Conservation (phyloP, 1,139 yeast species). For the Pneumocystis jirovecii region DNA sequence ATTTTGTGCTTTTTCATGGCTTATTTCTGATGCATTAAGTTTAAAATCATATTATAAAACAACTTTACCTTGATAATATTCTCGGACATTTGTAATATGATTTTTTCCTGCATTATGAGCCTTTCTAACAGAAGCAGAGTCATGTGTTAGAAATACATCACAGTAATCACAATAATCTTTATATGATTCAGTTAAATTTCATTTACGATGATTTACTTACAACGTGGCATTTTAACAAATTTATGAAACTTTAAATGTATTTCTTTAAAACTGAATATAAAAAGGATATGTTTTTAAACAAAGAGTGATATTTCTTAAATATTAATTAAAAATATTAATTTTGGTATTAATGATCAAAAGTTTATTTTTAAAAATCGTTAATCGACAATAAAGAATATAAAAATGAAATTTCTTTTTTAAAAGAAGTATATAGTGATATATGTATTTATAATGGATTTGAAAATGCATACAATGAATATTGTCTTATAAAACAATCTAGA, state of each 20-base stretch:
- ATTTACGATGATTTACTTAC: conserved; percentile 2
- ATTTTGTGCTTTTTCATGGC: conserved; percentile 17
- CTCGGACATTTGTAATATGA: conserved; percentile 60
- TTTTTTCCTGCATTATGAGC: conserved; percentile 70
- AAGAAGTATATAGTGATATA: too few species aligned
- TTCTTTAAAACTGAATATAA: too few species aligned
- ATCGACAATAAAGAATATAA: too few species aligned
- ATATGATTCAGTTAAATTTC: conserved; percentile 10
- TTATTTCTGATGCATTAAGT: conserved; percentile 13
- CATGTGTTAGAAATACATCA: conserved; percentile 72
- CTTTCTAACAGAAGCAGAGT: conserved; percentile 71
- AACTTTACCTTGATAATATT: conserved; percentile 46
- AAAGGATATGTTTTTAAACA: neutral
- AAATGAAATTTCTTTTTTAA: too few species aligned
- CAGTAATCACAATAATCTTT: conserved; percentile 74
- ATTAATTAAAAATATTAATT: too few species aligned
- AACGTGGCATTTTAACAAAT: neutral
- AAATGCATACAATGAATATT: too few species aligned
- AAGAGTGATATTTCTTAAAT: neutral
- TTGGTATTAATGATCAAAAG: neutral
- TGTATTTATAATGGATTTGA: too few species aligned
- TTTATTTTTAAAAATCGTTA: too few species aligned
- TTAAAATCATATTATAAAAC: neutral
- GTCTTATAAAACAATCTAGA: too few species aligned
- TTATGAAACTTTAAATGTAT: too few species aligned